Evolutionary conservation across 2,329 filamentous ascomycete genomes (phyloP).

Genomic region (Fusarium proliferatum): DNA sequence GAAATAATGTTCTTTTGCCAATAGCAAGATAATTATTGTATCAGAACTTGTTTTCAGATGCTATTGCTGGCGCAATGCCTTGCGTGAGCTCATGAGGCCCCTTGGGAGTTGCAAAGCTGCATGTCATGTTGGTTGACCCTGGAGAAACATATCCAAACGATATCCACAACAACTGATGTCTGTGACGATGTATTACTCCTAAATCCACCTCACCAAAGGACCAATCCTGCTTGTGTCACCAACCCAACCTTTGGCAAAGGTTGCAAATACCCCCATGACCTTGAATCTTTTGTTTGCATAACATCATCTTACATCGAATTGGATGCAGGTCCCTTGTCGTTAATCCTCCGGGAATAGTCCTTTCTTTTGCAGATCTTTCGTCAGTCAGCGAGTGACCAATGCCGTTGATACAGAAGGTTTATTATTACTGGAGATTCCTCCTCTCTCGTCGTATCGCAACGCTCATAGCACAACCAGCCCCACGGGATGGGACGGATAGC

Average conservation of each 20-base stretch:
- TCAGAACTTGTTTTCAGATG: conserved; percentile 8
- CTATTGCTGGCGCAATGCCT: background rate
- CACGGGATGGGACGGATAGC: conserved; percentile 34
- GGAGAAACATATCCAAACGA: conserved; percentile 6
- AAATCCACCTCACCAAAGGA: conserved; percentile 19
- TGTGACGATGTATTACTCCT: conserved; percentile 13
- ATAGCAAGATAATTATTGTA: conserved; percentile 1
- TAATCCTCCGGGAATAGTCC: conserved; percentile 32
- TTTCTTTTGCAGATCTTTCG: conserved; percentile 33
- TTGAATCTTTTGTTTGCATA: conserved; percentile 16
- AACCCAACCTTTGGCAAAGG: conserved; percentile 12
- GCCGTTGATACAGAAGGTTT: conserved; percentile 8
- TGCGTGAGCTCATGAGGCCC: conserved; percentile 1
- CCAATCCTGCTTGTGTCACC: conserved; percentile 23
- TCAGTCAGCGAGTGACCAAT: conserved; percentile 24
- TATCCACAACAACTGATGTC: conserved; percentile 27
- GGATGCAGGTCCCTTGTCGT: conserved; percentile 40
- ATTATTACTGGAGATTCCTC: conserved; percentile 15
- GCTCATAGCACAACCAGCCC: conserved; percentile 12
- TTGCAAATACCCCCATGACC: conserved; percentile 26
- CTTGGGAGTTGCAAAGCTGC: conserved; percentile 4
- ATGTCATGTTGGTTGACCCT: background rate
- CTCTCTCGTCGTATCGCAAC: conserved; percentile 15
- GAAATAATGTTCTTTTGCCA: conserved; percentile 7
- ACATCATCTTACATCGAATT: conserved; percentile 19